Base-by-base conservation (phyloP, 129 eudicot genomes). In the Centaurea solstitialis region DNA sequence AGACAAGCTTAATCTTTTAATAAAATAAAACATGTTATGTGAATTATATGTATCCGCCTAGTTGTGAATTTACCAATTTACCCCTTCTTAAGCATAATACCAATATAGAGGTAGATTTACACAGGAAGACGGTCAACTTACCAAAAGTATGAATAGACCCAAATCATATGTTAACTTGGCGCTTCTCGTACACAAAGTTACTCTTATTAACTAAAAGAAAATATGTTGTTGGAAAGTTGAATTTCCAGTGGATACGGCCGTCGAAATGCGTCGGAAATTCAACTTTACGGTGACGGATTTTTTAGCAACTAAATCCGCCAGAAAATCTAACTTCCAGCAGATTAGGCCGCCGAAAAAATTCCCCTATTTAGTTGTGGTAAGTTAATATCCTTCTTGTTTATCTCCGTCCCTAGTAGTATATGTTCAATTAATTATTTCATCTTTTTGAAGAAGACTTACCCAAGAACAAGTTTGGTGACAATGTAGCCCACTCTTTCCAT, bases 401-500 rank as follows among this genome's bases (percentile, higher is more conserved):
- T 57, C 17, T 2, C 9, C 3, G 3, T 2, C 65, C 9, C 22
- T 57, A 57, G 3, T 57, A n/a, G 18, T 17, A 57, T 57, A n/a
- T n/a, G 21, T 53, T 15, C 6, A 53, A 53, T 53, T 53, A 53
- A 53, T 57, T 17, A n/a, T 2, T 62, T 18, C 73, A 6, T 39
- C 43, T 74, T 50, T 18, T 35, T 18, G 7, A 10, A 35, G 24
- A 15, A 53, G 28, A 65, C 83, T 76, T 85, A 90, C 97, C 97
- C 97, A 17, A 92, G 78, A 73, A 92, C 72, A 23, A 92, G 83
- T 75, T 90, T 92, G 53, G 97, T 91, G 74, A 90, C 68, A 53
- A 90, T 86, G 87, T 88, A 90, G 76, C 83, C 88, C 73, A 90
- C 76, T 38, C 73, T 83, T 78, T 92, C 97, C 92, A 92, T 88